Evolutionary conservation across 768 basidiomycete genomes (phyloP).

Genomic region (Coprinellus micaceus): DNA sequence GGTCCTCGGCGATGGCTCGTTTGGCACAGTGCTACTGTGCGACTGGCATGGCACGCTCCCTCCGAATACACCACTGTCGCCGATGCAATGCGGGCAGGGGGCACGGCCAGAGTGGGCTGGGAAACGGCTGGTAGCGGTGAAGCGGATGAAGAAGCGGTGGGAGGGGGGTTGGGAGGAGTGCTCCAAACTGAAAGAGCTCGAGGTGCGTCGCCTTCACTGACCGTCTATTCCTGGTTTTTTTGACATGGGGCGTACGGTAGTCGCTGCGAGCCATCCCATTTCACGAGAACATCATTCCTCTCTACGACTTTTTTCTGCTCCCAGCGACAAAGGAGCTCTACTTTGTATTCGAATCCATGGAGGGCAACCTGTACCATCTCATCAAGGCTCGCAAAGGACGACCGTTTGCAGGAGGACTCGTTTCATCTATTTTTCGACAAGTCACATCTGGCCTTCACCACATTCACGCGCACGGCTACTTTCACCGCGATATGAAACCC

Average conservation of each 20-base stretch:
- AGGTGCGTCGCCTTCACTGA: slow-evolving; percentile 49
- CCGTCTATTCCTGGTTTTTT: slow-evolving; percentile 14
- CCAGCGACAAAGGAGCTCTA: slow-evolving; percentile 95
- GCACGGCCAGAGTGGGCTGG: slow-evolving; percentile 92
- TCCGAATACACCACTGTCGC: slow-evolving; percentile 84
- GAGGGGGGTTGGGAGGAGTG: slow-evolving; percentile 99
- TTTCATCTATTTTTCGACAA: slow-evolving; percentile 92
- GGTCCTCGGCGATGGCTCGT: slow-evolving; percentile 95
- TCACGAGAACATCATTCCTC: slow-evolving; percentile 95
- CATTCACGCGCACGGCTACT: slow-evolving; percentile 89
- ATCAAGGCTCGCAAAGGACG: slow-evolving; percentile 95
- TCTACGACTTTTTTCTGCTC: slow-evolving; percentile 99
- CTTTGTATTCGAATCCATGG: slow-evolving; percentile 99
- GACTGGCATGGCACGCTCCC: slow-evolving; percentile 98
- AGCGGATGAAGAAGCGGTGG: slow-evolving; percentile 97
- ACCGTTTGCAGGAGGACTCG: slow-evolving; percentile 93
- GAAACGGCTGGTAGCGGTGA: slow-evolving; percentile 93
- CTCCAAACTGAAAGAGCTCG: slow-evolving; percentile 89
- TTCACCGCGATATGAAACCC: slow-evolving; percentile 99
- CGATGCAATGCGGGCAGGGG: slow-evolving; percentile 94
- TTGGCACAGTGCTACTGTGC: slow-evolving; percentile 97
- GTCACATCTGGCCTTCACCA: slow-evolving; percentile 88
- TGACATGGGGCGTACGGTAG: slow-evolving; percentile 37
- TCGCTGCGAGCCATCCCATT: slow-evolving; percentile 91
- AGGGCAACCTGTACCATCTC: slow-evolving; percentile 98